Conservation (phyloP, 495 filamentous ascomycete species). For the Penicillium herquei region DNA sequence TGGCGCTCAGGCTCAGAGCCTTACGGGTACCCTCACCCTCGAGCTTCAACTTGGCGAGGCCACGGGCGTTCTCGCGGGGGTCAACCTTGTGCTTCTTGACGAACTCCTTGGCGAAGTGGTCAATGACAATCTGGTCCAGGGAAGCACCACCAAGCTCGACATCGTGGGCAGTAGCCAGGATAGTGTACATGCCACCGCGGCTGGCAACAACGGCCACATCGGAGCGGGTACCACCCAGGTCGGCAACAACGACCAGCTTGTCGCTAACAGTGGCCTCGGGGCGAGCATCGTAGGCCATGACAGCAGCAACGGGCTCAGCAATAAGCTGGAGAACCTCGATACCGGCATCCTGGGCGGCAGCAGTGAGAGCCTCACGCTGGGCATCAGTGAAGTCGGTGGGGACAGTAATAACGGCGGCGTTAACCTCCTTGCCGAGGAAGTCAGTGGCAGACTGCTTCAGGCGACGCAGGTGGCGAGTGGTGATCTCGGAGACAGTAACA, state of each 20-base stretch:
- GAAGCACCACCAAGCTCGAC: slow-evolving; percentile 82
- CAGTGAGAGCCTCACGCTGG: slow-evolving; percentile 75
- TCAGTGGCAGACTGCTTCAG: slow-evolving; percentile 82
- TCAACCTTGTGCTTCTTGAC: slow-evolving; percentile 90
- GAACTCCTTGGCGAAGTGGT: slow-evolving; percentile 98
- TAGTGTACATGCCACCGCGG: slow-evolving; percentile 93
- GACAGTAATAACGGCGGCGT: slow-evolving; percentile 86
- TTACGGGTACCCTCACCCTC: slow-evolving; percentile 90
- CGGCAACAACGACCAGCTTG: slow-evolving; percentile 89
- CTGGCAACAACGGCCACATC: slow-evolving; percentile 88
- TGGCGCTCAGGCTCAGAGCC: slow-evolving; percentile 80
- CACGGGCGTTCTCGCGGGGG: slow-evolving; percentile 74
- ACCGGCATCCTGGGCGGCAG: slow-evolving; percentile 76
- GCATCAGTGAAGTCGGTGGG: slow-evolving; percentile 89
- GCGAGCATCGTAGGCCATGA: slow-evolving; percentile 88
- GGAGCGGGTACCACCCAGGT: slow-evolving; percentile 88
- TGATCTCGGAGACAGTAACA: slow-evolving; percentile 78
- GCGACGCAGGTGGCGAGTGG: slow-evolving; percentile 81
- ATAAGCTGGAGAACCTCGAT: slow-evolving; percentile 91
- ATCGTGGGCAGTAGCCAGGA: slow-evolving; percentile 91
- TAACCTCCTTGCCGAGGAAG: slow-evolving; percentile 88
- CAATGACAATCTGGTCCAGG: slow-evolving; percentile 85
- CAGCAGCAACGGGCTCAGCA: slow-evolving; percentile 86
- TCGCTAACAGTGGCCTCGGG: slow-evolving; percentile 71
- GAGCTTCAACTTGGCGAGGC: slow-evolving; percentile 86